phyloP scores from a whole-genome alignment of 352 stramenopile genomes.

The Phytophthora vignae region DNA sequence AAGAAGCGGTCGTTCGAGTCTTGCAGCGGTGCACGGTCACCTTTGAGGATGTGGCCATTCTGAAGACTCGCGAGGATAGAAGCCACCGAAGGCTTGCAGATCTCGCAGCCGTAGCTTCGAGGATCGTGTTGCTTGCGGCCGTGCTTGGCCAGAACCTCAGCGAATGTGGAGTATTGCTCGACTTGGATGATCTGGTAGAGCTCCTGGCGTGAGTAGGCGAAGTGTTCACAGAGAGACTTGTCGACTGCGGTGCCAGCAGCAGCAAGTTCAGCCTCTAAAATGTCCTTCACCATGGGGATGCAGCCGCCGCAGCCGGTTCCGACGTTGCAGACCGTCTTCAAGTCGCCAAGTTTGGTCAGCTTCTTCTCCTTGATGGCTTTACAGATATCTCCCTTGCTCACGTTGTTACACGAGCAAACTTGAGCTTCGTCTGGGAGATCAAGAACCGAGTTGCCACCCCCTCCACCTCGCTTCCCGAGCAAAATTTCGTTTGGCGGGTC shows the following conservation, averaged over 20 bases:
- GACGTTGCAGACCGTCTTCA: conserved; percentile 90
- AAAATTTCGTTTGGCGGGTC: conserved; percentile 68
- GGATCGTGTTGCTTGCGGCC: conserved; percentile 57
- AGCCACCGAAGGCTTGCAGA: conserved; percentile 92
- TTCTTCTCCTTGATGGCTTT: conserved; percentile 78
- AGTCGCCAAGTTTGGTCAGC: conserved; percentile 66
- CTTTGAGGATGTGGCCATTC: conserved; percentile 89
- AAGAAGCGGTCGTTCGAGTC: conserved; percentile 94
- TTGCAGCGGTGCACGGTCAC: conserved; percentile 81
- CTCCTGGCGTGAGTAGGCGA: conserved; percentile 90
- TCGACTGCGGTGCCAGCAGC: conserved; percentile 87
- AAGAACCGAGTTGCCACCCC: conserved; percentile 45
- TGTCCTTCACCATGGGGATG: conserved; percentile 91
- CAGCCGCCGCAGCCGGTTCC: conserved; percentile 92
- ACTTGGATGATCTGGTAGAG: conserved; percentile 90
- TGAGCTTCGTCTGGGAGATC: conserved; percentile 83
- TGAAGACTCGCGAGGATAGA: conserved; percentile 92
- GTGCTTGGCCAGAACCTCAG: conserved; percentile 86
- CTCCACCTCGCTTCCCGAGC: conserved; percentile 48
- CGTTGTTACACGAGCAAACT: conserved; percentile 95
- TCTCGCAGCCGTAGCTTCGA: conserved; percentile 86
- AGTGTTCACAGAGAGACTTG: conserved; percentile 93
- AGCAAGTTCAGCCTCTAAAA: conserved; percentile 86
- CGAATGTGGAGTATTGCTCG: conserved; percentile 88
- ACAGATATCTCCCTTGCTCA: conserved; percentile 87